Evolutionary conservation across 331 rosid species (phyloP).

Genomic region (Malus hybrid): DNA sequence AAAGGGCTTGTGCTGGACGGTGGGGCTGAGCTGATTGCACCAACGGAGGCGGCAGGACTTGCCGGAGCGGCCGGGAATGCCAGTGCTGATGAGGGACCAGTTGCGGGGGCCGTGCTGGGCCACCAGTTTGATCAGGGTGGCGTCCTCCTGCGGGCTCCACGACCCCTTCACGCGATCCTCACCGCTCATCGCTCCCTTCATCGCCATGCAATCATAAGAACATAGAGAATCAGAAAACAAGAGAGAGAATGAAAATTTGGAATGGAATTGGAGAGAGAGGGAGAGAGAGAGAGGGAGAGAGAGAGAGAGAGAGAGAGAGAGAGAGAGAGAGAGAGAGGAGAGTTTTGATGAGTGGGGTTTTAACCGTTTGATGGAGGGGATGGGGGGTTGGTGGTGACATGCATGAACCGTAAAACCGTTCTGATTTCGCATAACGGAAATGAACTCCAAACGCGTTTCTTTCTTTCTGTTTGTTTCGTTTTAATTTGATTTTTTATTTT

Average conservation of each 20-base stretch:
- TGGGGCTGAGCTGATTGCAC: constrained; percentile 92
- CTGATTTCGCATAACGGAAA: constrained; percentile 29
- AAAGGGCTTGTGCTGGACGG: constrained; percentile 79
- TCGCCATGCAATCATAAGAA: neutral
- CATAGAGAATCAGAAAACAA: neutral
- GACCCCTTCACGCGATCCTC: constrained; percentile 65
- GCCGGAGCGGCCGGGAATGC: constrained; percentile 77
- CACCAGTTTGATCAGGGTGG: constrained; percentile 47
- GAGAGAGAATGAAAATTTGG: too few relatives aligned
- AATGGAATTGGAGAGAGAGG: too few relatives aligned
- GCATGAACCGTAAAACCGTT: constrained; percentile 60
- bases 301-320: too few relatives aligned
- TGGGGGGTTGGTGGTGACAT: constrained; percentile 28
- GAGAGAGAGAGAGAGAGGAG: too few relatives aligned
- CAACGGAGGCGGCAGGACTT: constrained; percentile 83
- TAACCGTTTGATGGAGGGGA: constrained; percentile 2
- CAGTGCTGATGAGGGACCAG: constrained; percentile 74
- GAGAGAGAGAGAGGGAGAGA: neutral
- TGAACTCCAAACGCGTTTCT: constrained; percentile 32
- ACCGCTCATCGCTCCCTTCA: neutral
- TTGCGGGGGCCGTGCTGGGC: constrained; percentile 59
- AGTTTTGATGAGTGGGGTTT: neutral
- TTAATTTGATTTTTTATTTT: neutral
- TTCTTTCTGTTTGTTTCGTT: constrained; percentile 14
- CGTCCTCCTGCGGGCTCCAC: constrained; percentile 84